A percentile compares a stretch with the other conserved stretches of the same genome.
These are phyloP conservation scores for Phytophthora pinifolia DNA, from an alignment of 352 stramenopile species.

Conservation along the genomic window DNA sequence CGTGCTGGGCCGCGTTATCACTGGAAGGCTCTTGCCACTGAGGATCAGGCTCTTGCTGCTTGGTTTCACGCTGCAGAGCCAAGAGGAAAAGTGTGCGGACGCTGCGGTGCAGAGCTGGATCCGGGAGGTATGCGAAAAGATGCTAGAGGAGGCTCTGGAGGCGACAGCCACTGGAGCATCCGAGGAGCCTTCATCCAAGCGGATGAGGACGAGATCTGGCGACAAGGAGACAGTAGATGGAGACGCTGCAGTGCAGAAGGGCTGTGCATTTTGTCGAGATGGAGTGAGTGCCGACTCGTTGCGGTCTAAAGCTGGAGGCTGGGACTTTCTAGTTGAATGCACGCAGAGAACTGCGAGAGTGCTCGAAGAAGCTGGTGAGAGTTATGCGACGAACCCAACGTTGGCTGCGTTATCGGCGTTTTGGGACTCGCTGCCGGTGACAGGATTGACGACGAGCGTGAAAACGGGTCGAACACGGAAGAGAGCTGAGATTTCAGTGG, in stretches of 20 bases:
- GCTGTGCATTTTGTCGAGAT: slow-evolving; percentile 31
- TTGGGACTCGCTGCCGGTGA: slow-evolving; percentile 17
- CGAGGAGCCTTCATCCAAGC: slow-evolving; percentile 8
- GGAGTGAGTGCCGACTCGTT: slow-evolving; percentile 19
- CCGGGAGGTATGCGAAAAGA: slow-evolving; percentile 37
- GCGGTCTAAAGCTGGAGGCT: slow-evolving; percentile 16
- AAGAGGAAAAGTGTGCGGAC: slow-evolving; percentile 13
- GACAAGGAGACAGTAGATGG: slow-evolving; percentile 1
- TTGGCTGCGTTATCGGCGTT: slow-evolving; percentile 27
- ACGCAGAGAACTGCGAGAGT: slow-evolving; percentile 16
- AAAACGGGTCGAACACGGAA: slow-evolving; percentile 16
- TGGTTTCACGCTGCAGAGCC: slow-evolving; percentile 29
- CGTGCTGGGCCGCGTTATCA: slow-evolving; percentile 25
- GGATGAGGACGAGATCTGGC: slow-evolving; percentile 13
- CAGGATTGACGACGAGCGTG: slow-evolving; percentile 3
- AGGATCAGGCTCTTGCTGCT: slow-evolving; percentile 32
- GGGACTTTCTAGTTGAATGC: slow-evolving; percentile 28
- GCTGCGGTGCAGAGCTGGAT: slow-evolving; percentile 25
- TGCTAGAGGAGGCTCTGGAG: slow-evolving; percentile 43
- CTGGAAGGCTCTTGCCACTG: slow-evolving; percentile 25
- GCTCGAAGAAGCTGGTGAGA: slow-evolving; percentile 26
- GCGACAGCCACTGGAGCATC: slow-evolving; percentile 19
- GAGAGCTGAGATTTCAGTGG: slow-evolving; percentile 14
- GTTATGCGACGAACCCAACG: slow-evolving; percentile 19
- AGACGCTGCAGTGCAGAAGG: slow-evolving; percentile 1